Evolutionary conservation across 202 grass and related monocot species (phyloP), one percentile per base, ranked within the genome.

Genomic region (Setaria viridis): DNA sequence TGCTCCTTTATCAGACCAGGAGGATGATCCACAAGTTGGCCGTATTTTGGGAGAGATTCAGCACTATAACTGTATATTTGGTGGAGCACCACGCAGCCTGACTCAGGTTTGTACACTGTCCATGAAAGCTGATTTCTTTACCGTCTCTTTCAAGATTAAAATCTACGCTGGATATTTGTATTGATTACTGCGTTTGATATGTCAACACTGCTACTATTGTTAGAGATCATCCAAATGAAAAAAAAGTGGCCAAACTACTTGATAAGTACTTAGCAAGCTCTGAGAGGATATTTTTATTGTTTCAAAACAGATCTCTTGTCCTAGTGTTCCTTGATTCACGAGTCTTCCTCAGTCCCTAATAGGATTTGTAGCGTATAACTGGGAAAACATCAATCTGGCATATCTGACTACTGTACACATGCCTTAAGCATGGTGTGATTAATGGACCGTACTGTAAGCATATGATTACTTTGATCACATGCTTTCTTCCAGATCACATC

Each of bases 31-130:
- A 15, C 88, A 93, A 81, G 66, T 86, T 72, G 85, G 80, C 20
- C 84, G 49, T 70, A 84, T 97, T 30, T 85, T 99, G 63, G 82
- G 78, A 89, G 82, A 90, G 53, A 86, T 99, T 77, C 88, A 87
- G 41, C 84, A 84, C 78, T 99, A 99, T 68, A 99, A 99, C 17
- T 53, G 19, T 29, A 88, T 90, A 76, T 97, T 96, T 81, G 97
- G 97, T 78, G 92, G 94, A 79, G 73, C 81, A 70, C 88, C 90
- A 62, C 90, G 88, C 65, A 93, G 85, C 87, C 73, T 99, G 66
- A 81, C 87, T 78, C 97, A 99, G 97, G 97, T 99, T 85, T 78
- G 21, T 66, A 78, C 21, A 41, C 45, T 63, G 35, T 51, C 20
- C 45, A 37, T n/a, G 33, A 57, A 63, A 37, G 0, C 11, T 12